Percentiles rank a stretch among this genome's conserved stretches.
Conservation (phyloP, 345 rosid species). For the Draba incana region DNA sequence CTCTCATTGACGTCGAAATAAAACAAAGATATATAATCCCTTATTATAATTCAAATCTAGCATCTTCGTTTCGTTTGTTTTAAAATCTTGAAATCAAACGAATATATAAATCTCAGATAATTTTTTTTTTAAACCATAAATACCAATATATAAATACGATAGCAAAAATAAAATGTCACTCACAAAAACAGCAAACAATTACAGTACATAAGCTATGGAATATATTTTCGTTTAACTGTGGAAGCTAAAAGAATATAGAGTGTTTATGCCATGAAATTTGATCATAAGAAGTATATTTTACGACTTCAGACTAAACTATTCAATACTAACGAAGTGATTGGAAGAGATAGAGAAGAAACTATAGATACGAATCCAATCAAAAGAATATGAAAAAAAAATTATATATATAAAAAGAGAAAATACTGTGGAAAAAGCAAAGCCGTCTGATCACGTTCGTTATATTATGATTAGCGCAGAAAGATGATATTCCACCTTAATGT, state of each 20-base stretch:
- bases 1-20: too few relatives aligned
- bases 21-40: background rate
- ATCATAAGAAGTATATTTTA: background rate
- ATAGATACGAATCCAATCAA: constrained; percentile 42
- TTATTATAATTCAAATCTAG: background rate
- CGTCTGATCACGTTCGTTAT: constrained; percentile 41
- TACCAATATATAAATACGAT: too few relatives aligned
- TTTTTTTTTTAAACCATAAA: too few relatives aligned
- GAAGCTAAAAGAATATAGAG: background rate
- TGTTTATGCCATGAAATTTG: background rate
- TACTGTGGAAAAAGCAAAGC: constrained; percentile 37
- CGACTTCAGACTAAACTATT: background rate
- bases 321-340: constrained; percentile 4
- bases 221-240: background rate
- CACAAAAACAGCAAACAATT: too few relatives aligned
- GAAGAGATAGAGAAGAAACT: constrained; percentile 27
- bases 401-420: constrained; percentile 10
- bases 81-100: too few relatives aligned
- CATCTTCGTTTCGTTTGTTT: background rate
- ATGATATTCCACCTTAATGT: constrained; percentile 36
- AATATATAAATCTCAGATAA: too few relatives aligned
- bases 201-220: background rate
- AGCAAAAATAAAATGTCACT: too few relatives aligned
- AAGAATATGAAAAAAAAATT: constrained; percentile 29
- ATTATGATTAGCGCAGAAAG: constrained; percentile 50